These are phyloP conservation scores for Pichia sp. DNA, from an alignment of 1,139 yeast genomes.

Conservation along the genomic window DNA sequence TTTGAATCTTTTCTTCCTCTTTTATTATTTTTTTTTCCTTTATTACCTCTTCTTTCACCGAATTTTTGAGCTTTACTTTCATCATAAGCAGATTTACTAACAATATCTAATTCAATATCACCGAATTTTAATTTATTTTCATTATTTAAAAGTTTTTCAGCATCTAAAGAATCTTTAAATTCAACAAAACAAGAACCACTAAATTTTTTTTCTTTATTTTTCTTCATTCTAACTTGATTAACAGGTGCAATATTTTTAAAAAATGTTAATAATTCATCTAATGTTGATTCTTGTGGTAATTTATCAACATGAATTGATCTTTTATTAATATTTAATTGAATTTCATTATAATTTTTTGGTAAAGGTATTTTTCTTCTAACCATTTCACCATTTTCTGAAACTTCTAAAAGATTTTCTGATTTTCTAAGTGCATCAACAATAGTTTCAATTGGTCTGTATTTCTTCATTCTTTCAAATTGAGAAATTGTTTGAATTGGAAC, in stretches of 20 bases:
- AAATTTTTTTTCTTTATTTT: conserved; percentile 52
- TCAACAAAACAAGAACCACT: conserved; percentile 86
- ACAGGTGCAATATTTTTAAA: conserved; percentile 48
- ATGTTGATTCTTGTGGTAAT: conserved; percentile 52
- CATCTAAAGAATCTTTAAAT: conserved; percentile 67
- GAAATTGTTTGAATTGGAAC: conserved; percentile 87
- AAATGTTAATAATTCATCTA: conserved; percentile 73
- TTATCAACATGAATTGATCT: conserved; percentile 82
- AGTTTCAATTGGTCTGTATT: conserved; percentile 79
- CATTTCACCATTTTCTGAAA: conserved; percentile 76
- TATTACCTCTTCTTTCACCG: conserved; percentile 38
- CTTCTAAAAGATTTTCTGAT: conserved; percentile 63
- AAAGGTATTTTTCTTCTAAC: conserved; percentile 77
- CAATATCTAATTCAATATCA: conserved; percentile 39
- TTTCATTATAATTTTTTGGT: conserved; percentile 57
- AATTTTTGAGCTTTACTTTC: conserved; percentile 55
- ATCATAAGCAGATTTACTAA: conserved; percentile 55
- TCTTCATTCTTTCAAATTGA: conserved; percentile 91
- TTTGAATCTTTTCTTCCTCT: conserved; percentile 26
- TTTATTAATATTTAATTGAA: conserved; percentile 62
- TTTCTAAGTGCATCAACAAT: conserved; percentile 73
- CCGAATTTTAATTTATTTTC: conserved; percentile 50
- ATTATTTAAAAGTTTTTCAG: conserved; percentile 58
- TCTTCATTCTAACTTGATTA: conserved; percentile 66
- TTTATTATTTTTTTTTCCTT: conserved; percentile 17